Conservation (phyloP, 106 monocot species). For the Vanilla planifolia region DNA sequence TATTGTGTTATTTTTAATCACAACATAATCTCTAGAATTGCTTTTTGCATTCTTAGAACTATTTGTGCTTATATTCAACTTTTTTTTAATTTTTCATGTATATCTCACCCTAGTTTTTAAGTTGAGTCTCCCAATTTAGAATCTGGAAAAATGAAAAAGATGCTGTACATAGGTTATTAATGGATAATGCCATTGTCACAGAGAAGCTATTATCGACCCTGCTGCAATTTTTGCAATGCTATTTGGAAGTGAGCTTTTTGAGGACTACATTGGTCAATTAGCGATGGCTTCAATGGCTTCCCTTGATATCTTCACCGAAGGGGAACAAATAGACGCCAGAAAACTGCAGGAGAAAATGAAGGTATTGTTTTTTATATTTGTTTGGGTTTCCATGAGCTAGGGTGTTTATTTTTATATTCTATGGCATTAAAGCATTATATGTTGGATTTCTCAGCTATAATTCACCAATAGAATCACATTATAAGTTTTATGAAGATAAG, state of each 20-base stretch:
- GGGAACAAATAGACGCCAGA: constrained; percentile 75
- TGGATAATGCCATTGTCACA: constrained; percentile 14
- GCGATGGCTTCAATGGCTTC: constrained; percentile 99
- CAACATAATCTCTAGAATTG: no score
- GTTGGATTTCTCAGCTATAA: no score
- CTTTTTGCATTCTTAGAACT: not conserved
- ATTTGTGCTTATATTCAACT: no score
- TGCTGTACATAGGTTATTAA: not conserved
- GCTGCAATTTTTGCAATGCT: constrained; percentile 99
- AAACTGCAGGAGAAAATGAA: constrained; percentile 89
- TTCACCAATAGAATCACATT: no score
- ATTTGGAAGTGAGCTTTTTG: constrained; percentile 97
- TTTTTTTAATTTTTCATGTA: no score
- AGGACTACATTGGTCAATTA: constrained; percentile 94
- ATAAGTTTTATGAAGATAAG: no score
- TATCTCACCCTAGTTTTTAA: not conserved
- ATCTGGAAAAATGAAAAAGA: not conserved
- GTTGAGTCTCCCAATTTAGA: not conserved
- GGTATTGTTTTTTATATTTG: constrained; percentile 32
- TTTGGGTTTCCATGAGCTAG: not conserved
- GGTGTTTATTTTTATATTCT: not conserved
- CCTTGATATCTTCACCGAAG: constrained; percentile 71
- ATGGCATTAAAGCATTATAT: no score
- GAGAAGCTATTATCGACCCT: constrained; percentile 92
- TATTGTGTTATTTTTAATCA: no score